These are phyloP conservation scores for Peziza echinospora DNA, from an alignment of 495 filamentous ascomycete species.

Conservation along the genomic window DNA sequence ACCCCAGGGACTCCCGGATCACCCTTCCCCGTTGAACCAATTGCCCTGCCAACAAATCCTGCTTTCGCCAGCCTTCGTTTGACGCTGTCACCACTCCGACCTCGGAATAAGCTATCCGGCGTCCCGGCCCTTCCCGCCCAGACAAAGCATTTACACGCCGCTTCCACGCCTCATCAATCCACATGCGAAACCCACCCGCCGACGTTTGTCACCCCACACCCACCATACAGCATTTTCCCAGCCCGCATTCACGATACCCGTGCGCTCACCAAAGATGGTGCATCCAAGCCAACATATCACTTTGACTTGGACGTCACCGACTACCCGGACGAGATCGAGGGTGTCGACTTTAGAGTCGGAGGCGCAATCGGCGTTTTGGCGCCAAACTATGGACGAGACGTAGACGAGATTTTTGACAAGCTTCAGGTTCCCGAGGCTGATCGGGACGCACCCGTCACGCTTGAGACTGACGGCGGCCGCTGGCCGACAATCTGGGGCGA, in stretches of 20 bases:
- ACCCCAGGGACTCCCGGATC: constrained; percentile 30
- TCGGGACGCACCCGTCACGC: constrained; percentile 55
- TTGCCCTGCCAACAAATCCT: constrained; percentile 56
- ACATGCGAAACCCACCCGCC: constrained; percentile 43
- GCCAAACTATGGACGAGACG: constrained; percentile 54
- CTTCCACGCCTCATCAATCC: constrained; percentile 16
- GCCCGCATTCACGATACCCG: constrained; percentile 62
- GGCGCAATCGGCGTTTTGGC: constrained; percentile 86
- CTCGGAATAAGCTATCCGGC: constrained; percentile 45
- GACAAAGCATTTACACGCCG: constrained; percentile 29
- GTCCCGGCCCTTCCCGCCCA: constrained; percentile 49
- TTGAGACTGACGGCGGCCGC: constrained; percentile 57
- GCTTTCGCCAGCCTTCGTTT: constrained; percentile 61
- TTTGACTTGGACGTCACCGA: constrained; percentile 93
- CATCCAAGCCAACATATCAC: constrained; percentile 88
- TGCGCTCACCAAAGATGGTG: constrained; percentile 74
- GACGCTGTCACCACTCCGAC: constrained; percentile 48
- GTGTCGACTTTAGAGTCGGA: constrained; percentile 85
- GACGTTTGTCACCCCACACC: constrained; percentile 81
- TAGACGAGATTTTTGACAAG: constrained; percentile 64
- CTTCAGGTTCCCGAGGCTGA: constrained; percentile 55
- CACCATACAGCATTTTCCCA: constrained; percentile 72
- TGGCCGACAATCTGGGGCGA: constrained; percentile 99
- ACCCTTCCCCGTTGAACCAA: constrained; percentile 28
- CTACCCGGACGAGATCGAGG: constrained; percentile 64